Base-by-base conservation (phyloP, 768 basidiomycete species). In the Psilocybe azurescens region DNA sequence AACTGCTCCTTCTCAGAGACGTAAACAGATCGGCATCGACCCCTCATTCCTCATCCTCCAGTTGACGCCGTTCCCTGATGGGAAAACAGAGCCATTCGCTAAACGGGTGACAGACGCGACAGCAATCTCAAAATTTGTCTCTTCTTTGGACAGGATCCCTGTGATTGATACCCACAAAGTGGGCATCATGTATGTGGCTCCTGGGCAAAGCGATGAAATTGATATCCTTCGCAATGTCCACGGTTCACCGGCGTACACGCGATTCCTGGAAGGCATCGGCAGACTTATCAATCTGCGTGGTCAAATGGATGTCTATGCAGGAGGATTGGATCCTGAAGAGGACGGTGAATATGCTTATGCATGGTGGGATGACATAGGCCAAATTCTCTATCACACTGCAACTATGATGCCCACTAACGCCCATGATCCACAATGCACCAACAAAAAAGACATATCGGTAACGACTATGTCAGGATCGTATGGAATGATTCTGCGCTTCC, bases 291-390 rank as follows among this genome's bases (percentile, higher is more conserved):
- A 91, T 65, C 79, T 98, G 18, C 88, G 94, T 16, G 94, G 93
- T 9, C 95, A 97, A 73, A 83, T 90, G 9, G 95, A 97, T 70
- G 88, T 99, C 16, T 97, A 96, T 73, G 91, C 92, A 2, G 97
- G 96, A 7, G 94, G 95, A 3, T 82, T 99, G 28, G 90, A 95
- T 70, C 88, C 94, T 7, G 93, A 95, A 63, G 87, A 91, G 69
- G 95, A 99, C 70, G 97, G 97, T 13, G 92, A 95, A 74, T 97
- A 96, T 71, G 94, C 97, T 0, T 99, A 99, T 72, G 95, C 96
- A 0, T 99, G 97, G 96, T 97, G 96, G 94, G 95, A 99, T 73
- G 95, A 98, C 70, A 95, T 98, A 53, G 89, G 91, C 3, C 96
- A 99, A 72, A 87, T 97, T 63, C 83, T 98, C 57, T 99, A 93